Percentiles rank a stretch among this genome's conserved stretches.
Conservation (phyloP, 2,329 filamentous ascomycete genomes). For the Tolypocladium inflatum region DNA sequence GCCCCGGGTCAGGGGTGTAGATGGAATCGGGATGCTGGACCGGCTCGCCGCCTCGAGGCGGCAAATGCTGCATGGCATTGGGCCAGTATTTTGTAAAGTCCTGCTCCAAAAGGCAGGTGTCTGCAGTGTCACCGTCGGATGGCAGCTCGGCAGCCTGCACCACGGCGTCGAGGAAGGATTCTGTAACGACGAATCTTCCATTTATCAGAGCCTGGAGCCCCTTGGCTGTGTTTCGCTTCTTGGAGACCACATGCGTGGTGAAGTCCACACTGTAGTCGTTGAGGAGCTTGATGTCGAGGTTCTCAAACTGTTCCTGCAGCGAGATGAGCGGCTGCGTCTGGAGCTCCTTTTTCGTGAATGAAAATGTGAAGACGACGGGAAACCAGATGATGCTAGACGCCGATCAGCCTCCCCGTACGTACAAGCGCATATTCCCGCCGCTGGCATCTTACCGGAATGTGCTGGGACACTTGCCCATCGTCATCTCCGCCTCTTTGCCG, state of each 20-base stretch:
- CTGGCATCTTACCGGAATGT: constrained; percentile 41
- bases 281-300: constrained; percentile 80
- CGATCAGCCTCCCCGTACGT: not conserved
- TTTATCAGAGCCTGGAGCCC: constrained; percentile 81
- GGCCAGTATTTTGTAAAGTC: constrained; percentile 80
- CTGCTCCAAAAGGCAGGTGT: constrained; percentile 53
- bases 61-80: constrained; percentile 59
- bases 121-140: constrained; percentile 36
- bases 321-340: constrained; percentile 51
- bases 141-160: constrained; percentile 45
- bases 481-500: constrained; percentile 46
- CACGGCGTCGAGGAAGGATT: constrained; percentile 65
- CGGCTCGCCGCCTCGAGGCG: constrained; percentile 67
- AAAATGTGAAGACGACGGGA: constrained; percentile 69
- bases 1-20: constrained; percentile 58
- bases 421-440: not conserved
- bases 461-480: constrained; percentile 60
- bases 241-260: constrained; percentile 83
- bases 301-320: constrained; percentile 55
- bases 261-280: constrained; percentile 57
- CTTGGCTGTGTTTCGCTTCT: constrained; percentile 82
- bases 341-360: constrained; percentile 58
- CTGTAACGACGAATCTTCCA: constrained; percentile 66
- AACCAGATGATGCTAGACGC: constrained; percentile 62
- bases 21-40: constrained; percentile 55